These are phyloP conservation scores for Rosa lucieae DNA, from an alignment of 306 rosid species.

Conservation along the genomic window DNA sequence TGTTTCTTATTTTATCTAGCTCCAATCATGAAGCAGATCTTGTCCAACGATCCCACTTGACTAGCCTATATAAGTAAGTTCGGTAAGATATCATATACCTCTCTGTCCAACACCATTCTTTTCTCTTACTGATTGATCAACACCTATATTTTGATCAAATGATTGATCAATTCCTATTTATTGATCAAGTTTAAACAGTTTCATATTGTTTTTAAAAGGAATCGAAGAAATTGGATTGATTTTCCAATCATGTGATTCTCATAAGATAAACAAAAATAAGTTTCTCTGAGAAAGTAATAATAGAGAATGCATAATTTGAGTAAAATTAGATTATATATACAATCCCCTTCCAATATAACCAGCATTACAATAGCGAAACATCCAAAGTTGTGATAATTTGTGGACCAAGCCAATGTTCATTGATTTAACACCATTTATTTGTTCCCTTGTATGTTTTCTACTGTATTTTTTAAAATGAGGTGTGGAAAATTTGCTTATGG, in stretches of 20 bases:
- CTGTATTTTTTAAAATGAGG: background rate
- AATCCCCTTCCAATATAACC: background rate
- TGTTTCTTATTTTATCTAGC: background rate
- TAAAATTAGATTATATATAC: too few species aligned
- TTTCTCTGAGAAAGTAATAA: background rate
- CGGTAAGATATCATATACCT: background rate
- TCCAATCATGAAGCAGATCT: constrained; percentile 10
- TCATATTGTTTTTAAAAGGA: background rate
- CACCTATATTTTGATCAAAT: background rate
- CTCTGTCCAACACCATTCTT: background rate
- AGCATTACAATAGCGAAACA: background rate
- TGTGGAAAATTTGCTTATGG: constrained; percentile 6
- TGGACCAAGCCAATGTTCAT: background rate
- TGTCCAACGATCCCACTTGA: constrained; percentile 3
- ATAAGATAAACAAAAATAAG: background rate
- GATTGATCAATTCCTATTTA: background rate
- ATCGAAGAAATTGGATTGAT: background rate
- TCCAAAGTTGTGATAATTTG: background rate
- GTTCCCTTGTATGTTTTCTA: background rate
- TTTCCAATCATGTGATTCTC: background rate
- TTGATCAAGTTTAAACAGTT: background rate
- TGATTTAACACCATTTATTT: background rate
- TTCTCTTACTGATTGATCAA: background rate
- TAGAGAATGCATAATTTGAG: background rate
- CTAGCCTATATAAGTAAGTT: background rate